These are phyloP conservation scores for Avena insularis DNA, from an alignment of 176 grass and related monocot species.

Conservation along the genomic window DNA sequence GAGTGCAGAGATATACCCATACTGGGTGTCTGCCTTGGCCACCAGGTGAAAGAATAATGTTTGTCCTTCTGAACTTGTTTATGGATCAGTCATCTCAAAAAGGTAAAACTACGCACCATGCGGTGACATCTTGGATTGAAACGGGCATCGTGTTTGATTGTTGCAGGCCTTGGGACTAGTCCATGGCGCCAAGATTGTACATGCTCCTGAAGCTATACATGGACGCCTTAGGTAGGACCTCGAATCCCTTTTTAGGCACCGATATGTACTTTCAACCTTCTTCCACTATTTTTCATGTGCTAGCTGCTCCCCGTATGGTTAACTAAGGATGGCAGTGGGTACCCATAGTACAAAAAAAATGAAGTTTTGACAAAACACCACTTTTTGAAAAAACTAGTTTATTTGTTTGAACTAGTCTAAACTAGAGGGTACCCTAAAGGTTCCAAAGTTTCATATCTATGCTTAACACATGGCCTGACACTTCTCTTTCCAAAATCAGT, in stretches of 20 bases:
- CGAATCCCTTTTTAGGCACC: conserved; percentile 9
- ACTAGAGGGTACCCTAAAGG: no score
- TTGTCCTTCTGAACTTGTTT: conserved; percentile 37
- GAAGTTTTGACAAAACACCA: no score
- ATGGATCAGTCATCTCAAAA: background rate
- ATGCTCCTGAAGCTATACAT: conserved; percentile 89
- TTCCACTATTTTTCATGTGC: background rate
- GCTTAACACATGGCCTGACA: conserved; percentile 11
- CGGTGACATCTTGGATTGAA: background rate
- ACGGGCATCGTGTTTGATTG: background rate
- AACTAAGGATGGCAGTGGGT: no score
- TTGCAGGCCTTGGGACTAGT: conserved; percentile 89
- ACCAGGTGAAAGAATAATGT: conserved; percentile 64
- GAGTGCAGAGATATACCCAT: conserved; percentile 89
- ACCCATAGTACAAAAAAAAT: no score
- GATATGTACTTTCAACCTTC: background rate
- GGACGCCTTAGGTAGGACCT: conserved; percentile 75
- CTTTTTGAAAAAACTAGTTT: no score
- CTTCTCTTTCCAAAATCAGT: conserved; percentile 45
- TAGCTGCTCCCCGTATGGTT: background rate
- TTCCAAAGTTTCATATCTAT: no score
- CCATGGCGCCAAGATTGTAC: conserved; percentile 82
- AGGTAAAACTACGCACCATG: background rate
- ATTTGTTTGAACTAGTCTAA: no score
- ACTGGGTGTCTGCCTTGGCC: conserved; percentile 94